Percentiles rank a stretch among this genome's conserved stretches.
These are phyloP conservation scores for Solanum chiquidenum DNA, from an alignment of 257 asterid genomes.

Conservation along the genomic window DNA sequence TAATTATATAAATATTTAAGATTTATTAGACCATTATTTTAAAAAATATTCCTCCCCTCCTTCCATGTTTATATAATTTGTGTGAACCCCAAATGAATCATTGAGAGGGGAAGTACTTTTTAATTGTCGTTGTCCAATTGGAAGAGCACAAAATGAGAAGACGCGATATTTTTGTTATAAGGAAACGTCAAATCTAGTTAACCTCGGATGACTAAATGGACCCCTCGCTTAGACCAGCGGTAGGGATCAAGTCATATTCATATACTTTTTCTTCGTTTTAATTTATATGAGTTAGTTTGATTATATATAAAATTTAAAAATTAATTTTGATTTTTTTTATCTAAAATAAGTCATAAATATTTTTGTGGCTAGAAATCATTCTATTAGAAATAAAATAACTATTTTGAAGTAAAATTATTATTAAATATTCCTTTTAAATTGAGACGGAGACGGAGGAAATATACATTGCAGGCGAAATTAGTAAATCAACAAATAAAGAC, in stretches of 20 bases:
- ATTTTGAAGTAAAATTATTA: too few species aligned
- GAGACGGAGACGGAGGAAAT: background rate
- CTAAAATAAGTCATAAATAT: too few species aligned
- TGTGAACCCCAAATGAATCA: background rate
- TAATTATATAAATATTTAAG: background rate
- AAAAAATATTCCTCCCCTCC: background rate
- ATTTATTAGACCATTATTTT: background rate
- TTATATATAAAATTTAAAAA: too few species aligned
- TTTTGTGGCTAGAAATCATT: too few species aligned
- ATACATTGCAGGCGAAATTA: background rate
- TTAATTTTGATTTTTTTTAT: too few species aligned
- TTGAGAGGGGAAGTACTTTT: background rate
- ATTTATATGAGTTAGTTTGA: too few species aligned
- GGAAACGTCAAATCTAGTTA: background rate
- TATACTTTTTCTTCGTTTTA: too few species aligned
- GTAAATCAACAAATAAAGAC: background rate
- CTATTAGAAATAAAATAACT: too few species aligned
- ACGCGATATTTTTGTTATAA: background rate
- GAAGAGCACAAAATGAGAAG: background rate
- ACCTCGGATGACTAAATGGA: slow-evolving; percentile 14
- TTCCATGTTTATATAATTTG: background rate
- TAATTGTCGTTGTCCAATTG: background rate
- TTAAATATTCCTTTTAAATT: too few species aligned
- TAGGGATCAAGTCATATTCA: background rate
- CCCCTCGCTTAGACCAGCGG: background rate